Evolutionary conservation across 768 basidiomycete genomes (phyloP).

Genomic region (Trametes sanguinea): DNA sequence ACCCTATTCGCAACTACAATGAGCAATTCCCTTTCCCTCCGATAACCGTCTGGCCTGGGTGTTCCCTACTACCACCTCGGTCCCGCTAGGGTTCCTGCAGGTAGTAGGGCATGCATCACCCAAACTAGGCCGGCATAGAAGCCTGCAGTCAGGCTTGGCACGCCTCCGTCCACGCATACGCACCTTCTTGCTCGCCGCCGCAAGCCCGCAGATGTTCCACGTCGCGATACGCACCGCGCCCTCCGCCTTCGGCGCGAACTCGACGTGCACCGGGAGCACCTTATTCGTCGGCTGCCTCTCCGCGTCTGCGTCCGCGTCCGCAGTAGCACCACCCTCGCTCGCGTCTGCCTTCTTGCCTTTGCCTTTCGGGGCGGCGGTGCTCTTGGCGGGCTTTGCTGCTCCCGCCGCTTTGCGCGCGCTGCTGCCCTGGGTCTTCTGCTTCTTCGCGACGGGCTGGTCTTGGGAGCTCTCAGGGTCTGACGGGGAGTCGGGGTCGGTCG

Average conservation of each 20-base stretch:
- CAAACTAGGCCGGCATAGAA: background rate
- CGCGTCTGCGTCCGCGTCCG: background rate
- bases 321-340: background rate
- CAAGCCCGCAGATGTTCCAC: conserved; percentile 83
- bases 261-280: conserved; percentile 61
- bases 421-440: conserved; percentile 9
- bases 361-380: background rate
- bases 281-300: conserved; percentile 70
- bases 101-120: background rate
- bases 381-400: background rate
- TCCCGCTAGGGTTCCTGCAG: background rate
- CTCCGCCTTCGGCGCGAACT: conserved; percentile 50
- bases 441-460: conserved; percentile 2
- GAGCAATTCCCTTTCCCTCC: background rate
- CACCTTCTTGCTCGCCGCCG: conserved; percentile 79
- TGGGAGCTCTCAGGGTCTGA: conserved; percentile 2
- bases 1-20: conserved; percentile 46
- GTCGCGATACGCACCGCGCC: conserved; percentile 59
- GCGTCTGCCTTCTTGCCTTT: conserved; percentile 5
- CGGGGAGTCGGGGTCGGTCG: conserved; percentile 5
- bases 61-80: background rate
- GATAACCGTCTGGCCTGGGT: background rate
- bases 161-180: background rate
- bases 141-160: background rate
- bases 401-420: background rate